Evolutionary conservation across 208 protist genomes (phyloP).

Genomic region (Porcisia hertigi): DNA sequence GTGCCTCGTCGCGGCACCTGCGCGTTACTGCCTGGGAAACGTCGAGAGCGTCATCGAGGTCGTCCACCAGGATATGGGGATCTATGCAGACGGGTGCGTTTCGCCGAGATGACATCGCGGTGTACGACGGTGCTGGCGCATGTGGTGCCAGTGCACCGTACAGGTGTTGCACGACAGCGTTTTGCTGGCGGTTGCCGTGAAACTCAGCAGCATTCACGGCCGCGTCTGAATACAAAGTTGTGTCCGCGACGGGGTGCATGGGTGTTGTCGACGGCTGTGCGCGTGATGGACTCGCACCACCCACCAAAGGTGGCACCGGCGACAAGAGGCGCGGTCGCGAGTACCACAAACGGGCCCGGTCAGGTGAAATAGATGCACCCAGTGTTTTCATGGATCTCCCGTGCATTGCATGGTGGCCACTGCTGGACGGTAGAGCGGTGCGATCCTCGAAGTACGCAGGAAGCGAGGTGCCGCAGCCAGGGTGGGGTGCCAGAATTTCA

Average conservation of each 20-base stretch:
- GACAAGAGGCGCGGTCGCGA: constrained; percentile 21
- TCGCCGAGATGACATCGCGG: constrained; percentile 6
- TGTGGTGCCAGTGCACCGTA: neutral
- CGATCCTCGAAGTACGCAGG: constrained; percentile 10
- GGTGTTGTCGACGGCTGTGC: neutral
- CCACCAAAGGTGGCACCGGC: neutral
- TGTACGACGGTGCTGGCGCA: neutral
- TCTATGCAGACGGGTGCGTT: constrained; percentile 35
- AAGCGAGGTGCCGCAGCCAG: constrained; percentile 12
- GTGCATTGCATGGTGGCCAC: neutral
- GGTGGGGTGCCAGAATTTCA: neutral
- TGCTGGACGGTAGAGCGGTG: neutral
- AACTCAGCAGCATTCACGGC: neutral
- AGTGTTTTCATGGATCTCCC: neutral
- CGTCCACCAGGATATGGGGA: constrained; percentile 24
- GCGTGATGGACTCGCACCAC: neutral
- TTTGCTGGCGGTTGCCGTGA: neutral
- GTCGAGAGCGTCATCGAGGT: neutral
- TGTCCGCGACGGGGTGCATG: neutral
- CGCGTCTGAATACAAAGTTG: neutral
- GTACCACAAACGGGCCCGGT: constrained; percentile 11
- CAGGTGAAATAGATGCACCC: neutral
- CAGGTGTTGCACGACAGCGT: neutral
- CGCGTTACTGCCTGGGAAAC: constrained; percentile 6
- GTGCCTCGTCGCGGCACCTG: neutral